phyloP scores from a whole-genome alignment of 108 stramenopile genomes.

The Nannochloropsis gaditana region DNA sequence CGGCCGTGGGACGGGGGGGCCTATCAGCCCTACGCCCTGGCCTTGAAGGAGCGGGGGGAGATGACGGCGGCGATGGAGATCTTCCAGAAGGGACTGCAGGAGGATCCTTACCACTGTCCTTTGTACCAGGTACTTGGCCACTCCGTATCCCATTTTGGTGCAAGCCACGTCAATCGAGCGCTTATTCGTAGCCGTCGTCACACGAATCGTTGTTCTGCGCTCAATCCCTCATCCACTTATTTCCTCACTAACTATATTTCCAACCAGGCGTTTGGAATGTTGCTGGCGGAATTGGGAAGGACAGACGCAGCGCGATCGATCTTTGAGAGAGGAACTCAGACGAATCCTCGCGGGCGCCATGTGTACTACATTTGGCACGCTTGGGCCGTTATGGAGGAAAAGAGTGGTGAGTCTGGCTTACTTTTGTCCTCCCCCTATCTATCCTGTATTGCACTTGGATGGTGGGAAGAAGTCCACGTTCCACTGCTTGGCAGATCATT shows the following conservation, averaged over 20 bases:
- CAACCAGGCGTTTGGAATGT: neutral
- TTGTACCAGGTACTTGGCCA: neutral
- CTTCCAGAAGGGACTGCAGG: neutral
- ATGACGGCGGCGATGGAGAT: neutral
- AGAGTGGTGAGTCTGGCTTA: neutral
- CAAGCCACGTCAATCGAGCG: neutral
- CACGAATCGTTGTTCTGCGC: neutral
- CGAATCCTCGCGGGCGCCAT: neutral
- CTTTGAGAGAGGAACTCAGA: neutral
- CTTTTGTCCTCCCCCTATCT: neutral
- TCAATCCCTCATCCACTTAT: too few relatives aligned
- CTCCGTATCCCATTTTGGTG: neutral
- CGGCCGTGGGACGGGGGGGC: neutral
- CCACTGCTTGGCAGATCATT: too few relatives aligned
- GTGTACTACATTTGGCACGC: neutral
- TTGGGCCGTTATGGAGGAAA: neutral
- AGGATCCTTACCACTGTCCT: neutral
- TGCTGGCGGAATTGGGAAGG: neutral
- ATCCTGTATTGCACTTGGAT: neutral
- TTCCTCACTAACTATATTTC: neutral
- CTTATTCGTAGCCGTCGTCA: neutral
- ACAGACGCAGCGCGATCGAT: neutral
- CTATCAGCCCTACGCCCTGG: neutral
- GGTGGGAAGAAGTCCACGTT: too few relatives aligned
- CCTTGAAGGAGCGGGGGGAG: neutral